phyloP scores from a whole-genome alignment of 106 monocot species.

The Posidonia australis region DNA sequence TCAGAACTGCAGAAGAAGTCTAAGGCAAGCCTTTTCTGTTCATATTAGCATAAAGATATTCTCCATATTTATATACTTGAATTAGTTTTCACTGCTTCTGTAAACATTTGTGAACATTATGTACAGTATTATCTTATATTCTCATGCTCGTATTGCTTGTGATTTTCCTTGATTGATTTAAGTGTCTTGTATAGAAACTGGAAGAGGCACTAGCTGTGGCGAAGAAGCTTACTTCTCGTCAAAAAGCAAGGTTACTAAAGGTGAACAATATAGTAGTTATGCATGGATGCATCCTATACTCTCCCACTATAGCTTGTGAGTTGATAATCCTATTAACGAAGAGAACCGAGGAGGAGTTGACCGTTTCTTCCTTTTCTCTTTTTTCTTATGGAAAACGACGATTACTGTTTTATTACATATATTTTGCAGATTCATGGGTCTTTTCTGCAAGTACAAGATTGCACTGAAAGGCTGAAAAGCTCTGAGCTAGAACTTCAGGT shows the following conservation, averaged over 20 bases:
- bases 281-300: background rate
- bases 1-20: conserved; percentile 56
- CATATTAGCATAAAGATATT: background rate
- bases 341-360: background rate
- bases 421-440: conserved; percentile 38
- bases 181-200: conserved; percentile 39
- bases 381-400: no score
- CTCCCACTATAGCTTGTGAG: background rate
- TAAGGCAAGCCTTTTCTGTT: conserved; percentile 31
- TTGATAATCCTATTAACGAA: background rate
- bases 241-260: conserved; percentile 39
- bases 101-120: background rate
- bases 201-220: conserved; percentile 53
- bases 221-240: conserved; percentile 58
- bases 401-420: background rate
- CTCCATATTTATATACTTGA: background rate
- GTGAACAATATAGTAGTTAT: conserved; percentile 13
- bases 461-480: conserved; percentile 43
- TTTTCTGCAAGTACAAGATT: conserved; percentile 46
- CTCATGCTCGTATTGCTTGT: no score
- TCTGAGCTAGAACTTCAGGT: conserved; percentile 68
- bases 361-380: no score
- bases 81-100: background rate
- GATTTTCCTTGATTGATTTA: background rate
- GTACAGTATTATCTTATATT: background rate